phyloP scores from a whole-genome alignment of 169 alveolate species.

The Cryptosporidium ryanae region DNA sequence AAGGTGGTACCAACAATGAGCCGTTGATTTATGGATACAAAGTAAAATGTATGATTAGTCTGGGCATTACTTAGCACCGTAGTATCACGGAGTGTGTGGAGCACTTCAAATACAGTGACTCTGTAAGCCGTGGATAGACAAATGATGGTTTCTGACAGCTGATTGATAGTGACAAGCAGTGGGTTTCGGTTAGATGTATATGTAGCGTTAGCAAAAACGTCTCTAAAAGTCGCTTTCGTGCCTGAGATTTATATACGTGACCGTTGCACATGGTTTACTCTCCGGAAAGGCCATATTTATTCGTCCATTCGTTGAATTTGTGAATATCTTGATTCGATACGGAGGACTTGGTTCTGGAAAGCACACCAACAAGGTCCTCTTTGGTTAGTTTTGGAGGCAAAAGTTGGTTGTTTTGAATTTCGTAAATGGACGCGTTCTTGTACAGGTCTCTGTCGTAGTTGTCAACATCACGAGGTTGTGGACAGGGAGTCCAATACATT shows the following conservation, averaged over 20 bases:
- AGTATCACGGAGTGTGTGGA: background rate
- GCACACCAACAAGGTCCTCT: slow-evolving; percentile 32
- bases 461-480: slow-evolving; percentile 18
- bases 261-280: slow-evolving; percentile 22
- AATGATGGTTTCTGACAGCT: background rate
- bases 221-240: background rate
- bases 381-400: slow-evolving; percentile 56
- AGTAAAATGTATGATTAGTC: background rate
- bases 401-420: slow-evolving; percentile 59
- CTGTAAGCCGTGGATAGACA: slow-evolving; percentile 49
- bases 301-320: slow-evolving; percentile 56
- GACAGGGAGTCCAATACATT: slow-evolving; percentile 64
- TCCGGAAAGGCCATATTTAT: slow-evolving; percentile 59
- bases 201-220: background rate
- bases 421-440: slow-evolving; percentile 43
- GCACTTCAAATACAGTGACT: slow-evolving; percentile 61
- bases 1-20: slow-evolving; percentile 12
- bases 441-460: slow-evolving; percentile 7
- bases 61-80: slow-evolving; percentile 74
- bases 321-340: slow-evolving; percentile 28
- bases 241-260: background rate
- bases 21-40: slow-evolving; percentile 13
- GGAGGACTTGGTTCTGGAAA: slow-evolving; percentile 38
- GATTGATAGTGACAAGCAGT: background rate
- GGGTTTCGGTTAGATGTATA: background rate